These are phyloP conservation scores for Alternaria triticimaculans DNA, from an alignment of 2,329 filamentous ascomycete species.

Conservation along the genomic window DNA sequence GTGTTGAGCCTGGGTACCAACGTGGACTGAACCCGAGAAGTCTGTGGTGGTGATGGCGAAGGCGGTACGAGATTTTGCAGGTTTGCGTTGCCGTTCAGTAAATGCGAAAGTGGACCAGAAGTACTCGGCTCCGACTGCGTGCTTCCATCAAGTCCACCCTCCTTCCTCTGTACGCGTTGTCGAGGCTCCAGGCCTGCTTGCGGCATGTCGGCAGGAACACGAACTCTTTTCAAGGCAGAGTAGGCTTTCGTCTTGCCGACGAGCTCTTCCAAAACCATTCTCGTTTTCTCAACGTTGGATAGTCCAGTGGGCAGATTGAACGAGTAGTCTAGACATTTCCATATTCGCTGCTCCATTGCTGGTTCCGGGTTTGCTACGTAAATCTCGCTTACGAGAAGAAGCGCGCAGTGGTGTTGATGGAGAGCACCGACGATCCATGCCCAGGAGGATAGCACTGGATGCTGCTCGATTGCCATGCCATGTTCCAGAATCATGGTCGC, in stretches of 20 bases:
- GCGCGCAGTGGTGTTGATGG: slow-evolving; percentile 74
- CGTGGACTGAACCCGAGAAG: background rate
- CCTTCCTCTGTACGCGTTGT: slow-evolving; percentile 8
- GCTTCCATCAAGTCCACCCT: slow-evolving; percentile 8
- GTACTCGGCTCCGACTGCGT: slow-evolving; percentile 2
- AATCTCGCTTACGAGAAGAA: slow-evolving; percentile 72
- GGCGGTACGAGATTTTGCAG: slow-evolving; percentile 11
- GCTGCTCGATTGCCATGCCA: slow-evolving; percentile 61
- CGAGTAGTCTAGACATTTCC: slow-evolving; percentile 74
- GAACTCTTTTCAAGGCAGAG: slow-evolving; percentile 63
- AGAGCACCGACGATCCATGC: slow-evolving; percentile 74
- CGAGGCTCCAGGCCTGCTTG: slow-evolving; percentile 39
- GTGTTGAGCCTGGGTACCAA: slow-evolving; percentile 6
- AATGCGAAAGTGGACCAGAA: background rate
- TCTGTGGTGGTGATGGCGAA: background rate
- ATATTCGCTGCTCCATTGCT: slow-evolving; percentile 69
- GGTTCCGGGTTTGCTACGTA: slow-evolving; percentile 64
- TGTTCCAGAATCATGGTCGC: slow-evolving; percentile 63
- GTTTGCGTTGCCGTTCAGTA: background rate
- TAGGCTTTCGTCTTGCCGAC: slow-evolving; percentile 67
- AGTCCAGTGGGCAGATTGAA: slow-evolving; percentile 66
- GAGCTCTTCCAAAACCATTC: slow-evolving; percentile 68
- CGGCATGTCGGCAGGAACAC: slow-evolving; percentile 58
- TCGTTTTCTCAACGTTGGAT: slow-evolving; percentile 63
- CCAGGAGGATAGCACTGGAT: slow-evolving; percentile 64